These are phyloP conservation scores for Suillus spraguei DNA, from an alignment of 768 basidiomycete species.

Conservation along the genomic window DNA sequence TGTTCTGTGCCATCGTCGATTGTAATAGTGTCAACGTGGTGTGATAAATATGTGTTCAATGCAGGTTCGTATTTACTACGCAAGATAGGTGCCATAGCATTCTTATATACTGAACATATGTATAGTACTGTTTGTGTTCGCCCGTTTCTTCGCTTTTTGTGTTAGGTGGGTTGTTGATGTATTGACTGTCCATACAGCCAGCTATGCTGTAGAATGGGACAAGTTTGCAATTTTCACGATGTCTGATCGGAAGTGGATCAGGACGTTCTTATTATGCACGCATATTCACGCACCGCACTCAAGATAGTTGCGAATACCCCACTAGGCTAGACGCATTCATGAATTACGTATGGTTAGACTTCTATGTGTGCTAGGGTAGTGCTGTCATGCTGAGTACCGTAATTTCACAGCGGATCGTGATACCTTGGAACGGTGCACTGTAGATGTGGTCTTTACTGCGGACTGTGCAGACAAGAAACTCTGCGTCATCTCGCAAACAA, in stretches of 20 bases:
- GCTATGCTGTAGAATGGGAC: not conserved
- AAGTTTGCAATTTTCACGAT: not conserved
- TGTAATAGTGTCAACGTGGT: no score
- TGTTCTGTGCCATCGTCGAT: no score
- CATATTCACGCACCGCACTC: no score
- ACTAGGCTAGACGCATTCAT: no score
- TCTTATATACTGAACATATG: not conserved
- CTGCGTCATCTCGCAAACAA: no score
- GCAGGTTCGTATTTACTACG: not conserved
- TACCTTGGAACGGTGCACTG: not conserved
- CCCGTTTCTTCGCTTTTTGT: not conserved
- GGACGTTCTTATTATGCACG: not conserved
- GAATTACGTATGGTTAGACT: no score
- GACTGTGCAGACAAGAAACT: no score
- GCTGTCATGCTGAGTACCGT: no score
- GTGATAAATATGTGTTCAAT: not conserved
- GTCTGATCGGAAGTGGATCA: not conserved
- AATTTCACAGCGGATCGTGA: not conserved
- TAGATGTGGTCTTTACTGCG: no score
- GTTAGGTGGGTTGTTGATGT: not conserved
- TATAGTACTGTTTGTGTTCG: not conserved
- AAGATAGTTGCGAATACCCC: no score
- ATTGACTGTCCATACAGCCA: not conserved
- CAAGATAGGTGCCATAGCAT: not conserved
- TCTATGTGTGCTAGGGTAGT: no score